Evolutionary conservation across 2,329 filamentous ascomycete species (phyloP), one percentile per base, ranked within the genome.

Genomic region (Cordyceps militaris): DNA sequence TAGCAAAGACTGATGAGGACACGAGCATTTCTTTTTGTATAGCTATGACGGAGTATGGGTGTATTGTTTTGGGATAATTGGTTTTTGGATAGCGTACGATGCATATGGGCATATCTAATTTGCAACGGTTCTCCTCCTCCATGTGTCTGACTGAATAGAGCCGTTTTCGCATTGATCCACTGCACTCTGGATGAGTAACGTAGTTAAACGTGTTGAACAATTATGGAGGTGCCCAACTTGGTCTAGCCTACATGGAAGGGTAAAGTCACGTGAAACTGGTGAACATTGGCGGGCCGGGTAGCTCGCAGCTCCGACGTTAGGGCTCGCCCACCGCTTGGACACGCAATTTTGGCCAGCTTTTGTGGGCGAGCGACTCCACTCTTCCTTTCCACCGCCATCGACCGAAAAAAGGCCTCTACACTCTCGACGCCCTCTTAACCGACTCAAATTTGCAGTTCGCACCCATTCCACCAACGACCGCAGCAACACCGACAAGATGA

Each of bases 401-500:
- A 71, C 69, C 67, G 13, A 69, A 71, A 72, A 70, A 65, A 63
- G 62, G 65, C 63, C 63, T 56, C 24, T 34, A 40, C 46, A 10
- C 44, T 51, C 16, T 28, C 19, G 9, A 21, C 30, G 36, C 56
- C 49, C 38, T 58, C 26, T n/a, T 46, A 16, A 42, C 47, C 23
- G 52, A 55, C 56, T 40, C 56, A 58, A 58, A 52, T 56, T 56
- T 49, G 43, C 53, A 49, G 40, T 46, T 47, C 50, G 48, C 38
- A 65, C 67, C 67, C 67, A 69, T 69, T 70, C 70, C 66, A 71
- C 71, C 56, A 61, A 70, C 69, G 68, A 63, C 69, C 66, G 71
- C 54, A 70, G 66, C 66, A 73, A 68, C 67, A 76, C 75, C 75
- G 77, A 71, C 77, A 81, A 80, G 75, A 81, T 81, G 79, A 81